These are phyloP conservation scores for Colletotrichum cereale DNA, from an alignment of 2,329 filamentous ascomycete species.

Conservation along the genomic window DNA sequence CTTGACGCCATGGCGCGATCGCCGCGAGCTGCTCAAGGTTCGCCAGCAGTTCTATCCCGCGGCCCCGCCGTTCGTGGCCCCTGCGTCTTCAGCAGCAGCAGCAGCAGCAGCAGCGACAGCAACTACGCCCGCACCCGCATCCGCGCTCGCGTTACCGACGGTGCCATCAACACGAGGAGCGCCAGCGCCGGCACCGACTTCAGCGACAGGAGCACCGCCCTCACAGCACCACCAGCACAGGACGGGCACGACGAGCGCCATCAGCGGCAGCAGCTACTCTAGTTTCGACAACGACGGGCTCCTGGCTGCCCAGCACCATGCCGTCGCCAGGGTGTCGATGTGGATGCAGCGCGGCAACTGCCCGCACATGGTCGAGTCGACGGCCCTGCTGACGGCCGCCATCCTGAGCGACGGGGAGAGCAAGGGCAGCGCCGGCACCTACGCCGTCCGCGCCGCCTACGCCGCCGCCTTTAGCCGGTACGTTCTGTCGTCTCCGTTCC, in stretches of 20 bases:
- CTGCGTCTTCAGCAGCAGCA: slow-evolving; percentile 11
- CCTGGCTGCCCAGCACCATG: slow-evolving; percentile 54
- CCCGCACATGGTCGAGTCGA: slow-evolving; percentile 84
- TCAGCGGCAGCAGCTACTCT: slow-evolving; percentile 19
- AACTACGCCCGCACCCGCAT: slow-evolving; percentile 33
- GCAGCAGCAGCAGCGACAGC: slow-evolving; percentile 25
- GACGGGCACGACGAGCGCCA: slow-evolving; percentile 19
- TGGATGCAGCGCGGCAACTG: slow-evolving; percentile 82
- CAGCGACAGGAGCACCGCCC: slow-evolving; percentile 23
- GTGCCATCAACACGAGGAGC: neutral
- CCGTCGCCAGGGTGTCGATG: slow-evolving; percentile 71
- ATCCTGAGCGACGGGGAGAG: slow-evolving; percentile 71
- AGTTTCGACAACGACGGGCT: slow-evolving; percentile 15
- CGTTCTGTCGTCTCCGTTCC: slow-evolving; percentile 46
- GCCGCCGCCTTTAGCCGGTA: slow-evolving; percentile 81
- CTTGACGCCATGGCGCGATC: slow-evolving; percentile 79
- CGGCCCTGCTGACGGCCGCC: slow-evolving; percentile 78
- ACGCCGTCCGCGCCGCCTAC: slow-evolving; percentile 77
- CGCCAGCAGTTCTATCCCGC: slow-evolving; percentile 73
- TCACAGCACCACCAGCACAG: slow-evolving; percentile 10
- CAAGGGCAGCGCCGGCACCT: slow-evolving; percentile 58
- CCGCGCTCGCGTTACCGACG: slow-evolving; percentile 16
- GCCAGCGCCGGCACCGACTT: slow-evolving; percentile 20
- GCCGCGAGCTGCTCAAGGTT: slow-evolving; percentile 73
- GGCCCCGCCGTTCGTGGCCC: slow-evolving; percentile 35